Conservation (phyloP, 371 early-diverging fungal species). For the Mucor plumbeus region DNA sequence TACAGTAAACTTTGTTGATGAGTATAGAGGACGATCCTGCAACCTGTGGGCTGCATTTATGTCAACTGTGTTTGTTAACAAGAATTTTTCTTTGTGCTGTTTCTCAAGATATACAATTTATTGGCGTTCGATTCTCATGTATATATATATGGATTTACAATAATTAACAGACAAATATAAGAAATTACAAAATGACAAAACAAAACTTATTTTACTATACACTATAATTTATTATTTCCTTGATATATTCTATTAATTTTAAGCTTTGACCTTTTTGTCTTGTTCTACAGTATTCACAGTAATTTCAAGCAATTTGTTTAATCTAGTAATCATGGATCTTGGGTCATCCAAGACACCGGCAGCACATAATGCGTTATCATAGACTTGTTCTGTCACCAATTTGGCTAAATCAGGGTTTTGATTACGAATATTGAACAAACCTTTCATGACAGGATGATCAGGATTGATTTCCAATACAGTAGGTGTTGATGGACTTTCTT, state of each 20-base stretch:
- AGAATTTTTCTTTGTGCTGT: too few species aligned
- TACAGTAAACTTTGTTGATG: too few species aligned
- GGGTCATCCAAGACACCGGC: slow-evolving; percentile 84
- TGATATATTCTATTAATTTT: slow-evolving; percentile 6
- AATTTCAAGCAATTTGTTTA: slow-evolving; percentile 72
- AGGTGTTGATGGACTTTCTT: slow-evolving; percentile 54
- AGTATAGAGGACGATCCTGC: too few species aligned
- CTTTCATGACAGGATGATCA: slow-evolving; percentile 76
- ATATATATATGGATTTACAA: too few species aligned
- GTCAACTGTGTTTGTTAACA: too few species aligned
- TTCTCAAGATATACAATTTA: too few species aligned
- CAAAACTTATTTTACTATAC: not conserved
- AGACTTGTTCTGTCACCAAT: slow-evolving; percentile 66
- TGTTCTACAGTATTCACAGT: slow-evolving; percentile 51
- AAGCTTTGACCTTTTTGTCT: slow-evolving; percentile 50
- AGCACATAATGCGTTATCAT: slow-evolving; percentile 80
- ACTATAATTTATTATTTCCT: not conserved
- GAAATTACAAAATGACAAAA: too few species aligned
- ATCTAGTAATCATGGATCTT: slow-evolving; percentile 74
- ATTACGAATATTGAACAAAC: slow-evolving; percentile 64
- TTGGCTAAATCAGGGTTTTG: slow-evolving; percentile 69
- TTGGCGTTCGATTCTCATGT: too few species aligned
- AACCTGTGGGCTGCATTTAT: too few species aligned
- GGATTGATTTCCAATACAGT: slow-evolving; percentile 88
- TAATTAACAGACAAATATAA: too few species aligned